These are phyloP conservation scores for Aspergillus oerlinghausenensis DNA, from an alignment of 2,329 filamentous ascomycete species.

Conservation along the genomic window DNA sequence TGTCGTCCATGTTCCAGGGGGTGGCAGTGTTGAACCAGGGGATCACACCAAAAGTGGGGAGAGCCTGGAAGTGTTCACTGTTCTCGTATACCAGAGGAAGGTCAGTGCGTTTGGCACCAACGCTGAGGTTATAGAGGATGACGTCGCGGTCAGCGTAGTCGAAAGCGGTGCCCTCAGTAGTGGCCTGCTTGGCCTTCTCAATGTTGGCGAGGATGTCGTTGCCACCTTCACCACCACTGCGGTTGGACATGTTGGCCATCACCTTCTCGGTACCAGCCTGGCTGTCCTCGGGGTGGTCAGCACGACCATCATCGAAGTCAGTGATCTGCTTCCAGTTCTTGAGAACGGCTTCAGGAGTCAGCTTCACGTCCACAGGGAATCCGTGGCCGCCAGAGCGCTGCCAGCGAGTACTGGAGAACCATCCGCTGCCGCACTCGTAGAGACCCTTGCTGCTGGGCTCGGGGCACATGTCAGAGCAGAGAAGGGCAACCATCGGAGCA, in stretches of 20 bases:
- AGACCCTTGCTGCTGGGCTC: conserved; percentile 77
- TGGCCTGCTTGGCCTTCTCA: conserved; percentile 66
- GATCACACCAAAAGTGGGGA: conserved; percentile 94
- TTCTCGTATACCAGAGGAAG: conserved; percentile 87
- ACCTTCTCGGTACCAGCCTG: conserved; percentile 74
- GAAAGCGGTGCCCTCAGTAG: conserved; percentile 71
- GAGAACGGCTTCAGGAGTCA: conserved; percentile 79
- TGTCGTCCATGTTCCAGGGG: conserved; percentile 73
- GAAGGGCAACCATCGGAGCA: conserved; percentile 82
- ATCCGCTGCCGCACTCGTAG: conserved; percentile 93
- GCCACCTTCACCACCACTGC: conserved; percentile 48
- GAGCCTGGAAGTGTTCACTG: conserved; percentile 82
- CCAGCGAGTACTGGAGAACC: conserved; percentile 90
- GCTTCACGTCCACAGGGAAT: conserved; percentile 79
- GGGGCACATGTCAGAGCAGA: conserved; percentile 82
- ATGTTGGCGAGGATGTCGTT: conserved; percentile 71
- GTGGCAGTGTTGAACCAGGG: conserved; percentile 82
- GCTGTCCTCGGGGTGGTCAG: conserved; percentile 77
- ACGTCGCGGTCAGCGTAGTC: conserved; percentile 80
- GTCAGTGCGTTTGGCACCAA: conserved; percentile 87
- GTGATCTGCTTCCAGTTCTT: conserved; percentile 72
- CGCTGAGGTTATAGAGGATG: conserved; percentile 91
- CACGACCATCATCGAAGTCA: conserved; percentile 81
- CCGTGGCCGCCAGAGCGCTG: conserved; percentile 83
- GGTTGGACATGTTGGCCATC: conserved; percentile 82